phyloP scores from a whole-genome alignment of 2,329 filamentous ascomycete species.

The Pseudogymnoascus sp. region DNA sequence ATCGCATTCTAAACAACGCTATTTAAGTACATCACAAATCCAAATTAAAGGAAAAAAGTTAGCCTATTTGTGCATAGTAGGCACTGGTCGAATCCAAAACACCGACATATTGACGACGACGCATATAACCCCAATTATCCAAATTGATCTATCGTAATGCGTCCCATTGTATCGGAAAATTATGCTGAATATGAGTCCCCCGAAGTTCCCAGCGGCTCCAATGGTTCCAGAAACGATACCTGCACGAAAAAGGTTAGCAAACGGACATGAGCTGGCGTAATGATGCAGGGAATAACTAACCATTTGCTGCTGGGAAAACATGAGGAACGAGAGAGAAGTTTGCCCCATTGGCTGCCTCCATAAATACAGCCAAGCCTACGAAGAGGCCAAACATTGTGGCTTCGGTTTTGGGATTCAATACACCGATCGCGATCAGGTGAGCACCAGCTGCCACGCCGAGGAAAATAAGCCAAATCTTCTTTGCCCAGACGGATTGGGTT shows the following conservation, averaged over 20 bases:
- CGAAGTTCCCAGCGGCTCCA: conserved; percentile 72
- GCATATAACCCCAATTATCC: conserved; percentile 70
- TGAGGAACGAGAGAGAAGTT: conserved; percentile 51
- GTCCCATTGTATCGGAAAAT: conserved; percentile 66
- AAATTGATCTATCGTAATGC: conserved; percentile 61
- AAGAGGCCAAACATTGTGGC: conserved; percentile 65
- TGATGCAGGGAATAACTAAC: not conserved
- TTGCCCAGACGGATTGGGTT: conserved; percentile 42
- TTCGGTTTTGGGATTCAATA: conserved; percentile 50
- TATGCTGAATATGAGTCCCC: conserved; percentile 73
- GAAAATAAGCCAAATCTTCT: conserved; percentile 51
- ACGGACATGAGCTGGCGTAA: conserved; percentile 17
- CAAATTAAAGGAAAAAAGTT: not conserved
- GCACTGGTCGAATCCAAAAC: conserved; percentile 50
- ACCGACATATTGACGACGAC: conserved; percentile 60
- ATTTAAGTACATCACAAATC: not conserved
- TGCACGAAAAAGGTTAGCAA: conserved; percentile 46
- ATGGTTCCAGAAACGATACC: conserved; percentile 65
- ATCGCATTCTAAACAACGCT: not conserved
- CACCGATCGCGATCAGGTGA: conserved; percentile 50
- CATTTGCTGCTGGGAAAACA: conserved; percentile 47
- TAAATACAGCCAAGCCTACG: conserved; percentile 65
- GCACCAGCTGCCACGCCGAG: conserved; percentile 46
- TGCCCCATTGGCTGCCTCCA: conserved; percentile 62
- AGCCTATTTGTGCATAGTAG: conserved; percentile 24